Percentiles rank a stretch among this genome's conserved stretches.
Conservation (phyloP, 176 grass and related monocot genomes). For the Phyllostachys edulis region DNA sequence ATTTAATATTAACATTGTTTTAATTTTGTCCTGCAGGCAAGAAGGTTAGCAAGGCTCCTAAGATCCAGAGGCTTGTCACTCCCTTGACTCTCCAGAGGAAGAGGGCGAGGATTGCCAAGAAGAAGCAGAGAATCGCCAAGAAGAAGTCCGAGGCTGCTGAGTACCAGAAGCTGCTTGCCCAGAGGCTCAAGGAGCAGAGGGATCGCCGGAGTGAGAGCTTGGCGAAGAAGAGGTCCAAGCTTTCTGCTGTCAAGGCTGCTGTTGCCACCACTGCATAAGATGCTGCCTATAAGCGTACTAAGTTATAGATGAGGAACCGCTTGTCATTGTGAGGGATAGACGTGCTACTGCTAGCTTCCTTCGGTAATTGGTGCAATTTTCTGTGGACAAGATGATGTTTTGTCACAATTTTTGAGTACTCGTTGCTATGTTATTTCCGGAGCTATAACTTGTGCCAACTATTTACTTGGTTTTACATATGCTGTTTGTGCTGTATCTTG, state of each 20-base stretch:
- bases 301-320: conserved; percentile 27
- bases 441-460: conserved; percentile 12
- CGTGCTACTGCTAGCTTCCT: conserved; percentile 19
- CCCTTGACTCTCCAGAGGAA: conserved; percentile 75
- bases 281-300: neutral
- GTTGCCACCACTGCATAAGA: conserved; percentile 38
- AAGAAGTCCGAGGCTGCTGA: conserved; percentile 75
- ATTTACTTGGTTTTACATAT: neutral
- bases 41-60: conserved; percentile 87
- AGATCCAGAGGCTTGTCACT: conserved; percentile 91
- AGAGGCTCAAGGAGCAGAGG: conserved; percentile 92
- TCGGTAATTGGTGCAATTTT: conserved; percentile 28
- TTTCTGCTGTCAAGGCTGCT: conserved; percentile 55
- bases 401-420: neutral
- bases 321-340: conserved; percentile 25
- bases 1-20: neutral
- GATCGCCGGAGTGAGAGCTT: conserved; percentile 73
- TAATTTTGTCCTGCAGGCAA: conserved; percentile 46
- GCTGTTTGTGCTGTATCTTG: neutral
- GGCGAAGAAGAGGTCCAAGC: conserved; percentile 89
- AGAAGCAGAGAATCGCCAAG: conserved; percentile 88
- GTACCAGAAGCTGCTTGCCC: conserved; percentile 90
- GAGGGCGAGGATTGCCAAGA: conserved; percentile 65
- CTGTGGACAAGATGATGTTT: conserved; percentile 23
- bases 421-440: neutral